phyloP scores from a whole-genome alignment of 1,139 yeast species.

The Yamadazyma aaseri region DNA sequence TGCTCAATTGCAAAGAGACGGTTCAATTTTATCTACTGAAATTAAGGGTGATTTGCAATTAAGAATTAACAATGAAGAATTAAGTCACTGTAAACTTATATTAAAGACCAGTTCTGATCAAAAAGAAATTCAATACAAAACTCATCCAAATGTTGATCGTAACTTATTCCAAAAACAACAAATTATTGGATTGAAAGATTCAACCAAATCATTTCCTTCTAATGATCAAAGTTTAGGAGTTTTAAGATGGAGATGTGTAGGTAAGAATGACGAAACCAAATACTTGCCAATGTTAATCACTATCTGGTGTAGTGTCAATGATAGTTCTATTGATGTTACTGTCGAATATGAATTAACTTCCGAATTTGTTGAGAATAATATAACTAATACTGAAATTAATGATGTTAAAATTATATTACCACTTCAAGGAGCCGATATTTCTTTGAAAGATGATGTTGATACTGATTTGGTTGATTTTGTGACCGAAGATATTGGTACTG shows the following conservation, averaged over 20 bases:
- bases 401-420: constrained; percentile 70
- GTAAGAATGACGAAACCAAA: constrained; percentile 55
- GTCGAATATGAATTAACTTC: constrained; percentile 75
- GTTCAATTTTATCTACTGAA: constrained; percentile 70
- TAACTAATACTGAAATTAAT: constrained; percentile 43
- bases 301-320: constrained; percentile 78
- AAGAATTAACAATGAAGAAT: constrained; percentile 71
- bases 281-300: constrained; percentile 74
- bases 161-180: constrained; percentile 56
- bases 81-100: constrained; percentile 64
- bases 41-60: constrained; percentile 89
- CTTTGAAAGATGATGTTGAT: constrained; percentile 45
- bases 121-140: constrained; percentile 70
- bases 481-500: constrained; percentile 59
- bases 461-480: constrained; percentile 46
- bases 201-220: constrained; percentile 78
- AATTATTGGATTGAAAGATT: constrained; percentile 73
- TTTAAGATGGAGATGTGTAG: constrained; percentile 74
- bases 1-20: constrained; percentile 83
- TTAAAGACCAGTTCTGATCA: constrained; percentile 49
- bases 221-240: constrained; percentile 90
- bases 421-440: constrained; percentile 48
- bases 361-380: constrained; percentile 28
- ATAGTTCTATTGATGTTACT: constrained; percentile 64
- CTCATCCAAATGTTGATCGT: constrained; percentile 95